These are phyloP conservation scores for Globisporangium nunn DNA, from an alignment of 352 stramenopile species.

Conservation along the genomic window DNA sequence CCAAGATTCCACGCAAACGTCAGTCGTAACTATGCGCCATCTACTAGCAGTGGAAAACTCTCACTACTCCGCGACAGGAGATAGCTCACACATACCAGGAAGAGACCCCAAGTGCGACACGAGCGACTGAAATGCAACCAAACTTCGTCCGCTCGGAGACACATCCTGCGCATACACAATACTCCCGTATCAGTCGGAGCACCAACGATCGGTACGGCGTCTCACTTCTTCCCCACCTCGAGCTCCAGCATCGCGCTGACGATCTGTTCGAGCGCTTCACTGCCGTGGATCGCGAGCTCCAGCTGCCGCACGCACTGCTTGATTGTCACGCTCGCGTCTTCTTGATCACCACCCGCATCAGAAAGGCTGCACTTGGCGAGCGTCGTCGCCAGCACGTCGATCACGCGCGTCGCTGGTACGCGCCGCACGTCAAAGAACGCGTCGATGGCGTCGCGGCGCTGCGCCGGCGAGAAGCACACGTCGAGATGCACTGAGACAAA, in stretches of 20 bases:
- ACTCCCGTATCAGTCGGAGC: background rate
- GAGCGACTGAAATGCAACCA: conserved; percentile 22
- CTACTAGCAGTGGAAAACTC: background rate
- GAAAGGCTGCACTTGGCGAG: conserved; percentile 19
- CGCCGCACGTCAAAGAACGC: conserved; percentile 40
- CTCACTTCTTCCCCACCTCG: conserved; percentile 10
- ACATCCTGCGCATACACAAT: background rate
- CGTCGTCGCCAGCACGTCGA: conserved; percentile 26
- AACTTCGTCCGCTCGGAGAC: conserved; percentile 5
- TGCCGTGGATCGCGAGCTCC: conserved; percentile 18
- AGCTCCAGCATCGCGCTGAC: conserved; percentile 30
- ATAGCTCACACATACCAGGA: conserved; percentile 25
- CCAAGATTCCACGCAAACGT: no score
- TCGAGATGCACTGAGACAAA: conserved; percentile 53
- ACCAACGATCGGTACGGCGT: background rate
- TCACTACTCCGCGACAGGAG: no score
- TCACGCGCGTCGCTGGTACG: conserved; percentile 26
- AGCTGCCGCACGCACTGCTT: conserved; percentile 42
- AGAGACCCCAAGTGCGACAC: conserved; percentile 36
- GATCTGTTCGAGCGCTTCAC: conserved; percentile 20
- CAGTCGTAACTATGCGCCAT: no score
- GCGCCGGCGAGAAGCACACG: conserved; percentile 30
- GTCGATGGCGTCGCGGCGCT: conserved; percentile 42
- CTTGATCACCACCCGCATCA: background rate
- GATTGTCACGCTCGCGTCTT: conserved; percentile 29